phyloP scores from a whole-genome alignment of 805 yeast species.

The Saccharomycopsis oosterbeekiorum region DNA sequence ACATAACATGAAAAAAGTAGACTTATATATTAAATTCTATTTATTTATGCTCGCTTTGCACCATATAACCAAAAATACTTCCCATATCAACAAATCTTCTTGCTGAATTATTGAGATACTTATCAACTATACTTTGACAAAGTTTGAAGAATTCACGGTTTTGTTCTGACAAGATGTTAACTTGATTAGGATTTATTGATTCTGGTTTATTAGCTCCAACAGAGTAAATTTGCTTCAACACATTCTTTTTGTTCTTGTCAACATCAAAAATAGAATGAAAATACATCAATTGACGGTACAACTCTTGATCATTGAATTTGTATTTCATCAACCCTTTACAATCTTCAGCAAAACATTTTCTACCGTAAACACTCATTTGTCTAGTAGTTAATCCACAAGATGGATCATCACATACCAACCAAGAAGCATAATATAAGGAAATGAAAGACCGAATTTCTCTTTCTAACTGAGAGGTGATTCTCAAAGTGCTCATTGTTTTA shows the following conservation, averaged over 20 bases:
- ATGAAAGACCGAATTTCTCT: slow-evolving; percentile 58
- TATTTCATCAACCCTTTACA: slow-evolving; percentile 76
- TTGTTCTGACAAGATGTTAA: slow-evolving; percentile 46
- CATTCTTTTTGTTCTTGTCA: slow-evolving; percentile 55
- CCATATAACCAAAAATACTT: slow-evolving; percentile 59
- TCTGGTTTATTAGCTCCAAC: slow-evolving; percentile 17
- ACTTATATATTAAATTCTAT: too few species aligned
- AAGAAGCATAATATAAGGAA: slow-evolving; percentile 72
- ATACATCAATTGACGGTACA: slow-evolving; percentile 80
- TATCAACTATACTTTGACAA: slow-evolving; percentile 51
- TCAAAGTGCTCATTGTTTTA: slow-evolving; percentile 38
- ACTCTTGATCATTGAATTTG: slow-evolving; percentile 63
- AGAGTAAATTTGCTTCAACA: slow-evolving; percentile 44
- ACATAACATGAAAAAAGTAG: too few species aligned
- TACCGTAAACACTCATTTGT: slow-evolving; percentile 83
- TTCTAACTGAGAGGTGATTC: slow-evolving; percentile 67
- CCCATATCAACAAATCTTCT: slow-evolving; percentile 84
- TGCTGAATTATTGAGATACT: slow-evolving; percentile 73
- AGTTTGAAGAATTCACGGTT: slow-evolving; percentile 52
- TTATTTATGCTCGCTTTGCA: background rate
- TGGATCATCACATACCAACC: slow-evolving; percentile 77
- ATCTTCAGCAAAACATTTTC: slow-evolving; percentile 62
- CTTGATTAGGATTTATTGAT: slow-evolving; percentile 3
- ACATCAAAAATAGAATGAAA: slow-evolving; percentile 72
- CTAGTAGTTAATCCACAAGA: slow-evolving; percentile 74